Conservation (phyloP, 805 yeast species). For the Myxozyma udenii region DNA sequence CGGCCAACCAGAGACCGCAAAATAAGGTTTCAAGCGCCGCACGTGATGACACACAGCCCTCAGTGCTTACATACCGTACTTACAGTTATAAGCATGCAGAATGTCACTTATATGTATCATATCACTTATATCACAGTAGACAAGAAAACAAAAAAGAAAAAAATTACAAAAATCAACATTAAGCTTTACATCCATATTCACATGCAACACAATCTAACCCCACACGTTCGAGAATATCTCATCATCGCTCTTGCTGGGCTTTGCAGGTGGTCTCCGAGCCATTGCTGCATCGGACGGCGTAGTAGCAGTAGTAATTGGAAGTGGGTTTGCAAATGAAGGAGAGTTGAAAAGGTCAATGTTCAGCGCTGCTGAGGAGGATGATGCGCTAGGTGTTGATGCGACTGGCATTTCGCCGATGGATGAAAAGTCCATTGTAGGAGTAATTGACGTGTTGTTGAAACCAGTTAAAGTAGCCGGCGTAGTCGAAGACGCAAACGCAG, state of each 20-base stretch:
- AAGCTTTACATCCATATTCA: too few species aligned
- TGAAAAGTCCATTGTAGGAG: conserved; percentile 11
- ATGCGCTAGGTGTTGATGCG: conserved; percentile 8
- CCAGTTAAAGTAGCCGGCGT: conserved; percentile 10
- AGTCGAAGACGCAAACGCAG: conserved; percentile 13
- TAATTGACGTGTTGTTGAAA: conserved; percentile 2
- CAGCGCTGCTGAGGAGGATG: conserved; percentile 7
- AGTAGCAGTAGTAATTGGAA: conserved; percentile 17
- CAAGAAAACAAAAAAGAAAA: too few species aligned
- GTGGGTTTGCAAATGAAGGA: conserved; percentile 25
- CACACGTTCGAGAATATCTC: conserved; percentile 42
- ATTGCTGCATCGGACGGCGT: conserved; percentile 20
- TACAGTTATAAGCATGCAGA: too few species aligned
- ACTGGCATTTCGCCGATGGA: conserved; percentile 13
- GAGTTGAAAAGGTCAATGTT: conserved; percentile 15
- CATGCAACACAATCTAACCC: too few species aligned
- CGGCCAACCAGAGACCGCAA: too few species aligned
- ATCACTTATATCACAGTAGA: too few species aligned
- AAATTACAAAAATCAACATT: too few species aligned
- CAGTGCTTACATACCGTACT: too few species aligned
- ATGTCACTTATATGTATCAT: too few species aligned
- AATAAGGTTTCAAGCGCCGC: too few species aligned
- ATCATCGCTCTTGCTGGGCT: conserved; percentile 34
- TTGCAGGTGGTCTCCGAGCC: conserved; percentile 12
- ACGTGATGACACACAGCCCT: too few species aligned